phyloP scores from a whole-genome alignment of 331 rosid genomes.

The Rosa hybrid region DNA sequence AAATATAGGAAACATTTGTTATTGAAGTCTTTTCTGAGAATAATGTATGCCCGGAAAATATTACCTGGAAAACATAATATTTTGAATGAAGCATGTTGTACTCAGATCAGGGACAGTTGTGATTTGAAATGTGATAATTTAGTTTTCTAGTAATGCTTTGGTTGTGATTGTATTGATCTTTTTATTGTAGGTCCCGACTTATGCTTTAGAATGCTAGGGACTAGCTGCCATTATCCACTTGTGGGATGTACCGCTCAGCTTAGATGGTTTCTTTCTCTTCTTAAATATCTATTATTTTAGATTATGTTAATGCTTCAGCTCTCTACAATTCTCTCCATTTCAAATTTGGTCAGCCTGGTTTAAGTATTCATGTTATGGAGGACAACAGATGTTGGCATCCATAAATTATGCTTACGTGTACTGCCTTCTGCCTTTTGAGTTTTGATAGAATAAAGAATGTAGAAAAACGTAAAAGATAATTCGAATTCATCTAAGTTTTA shows the following conservation, averaged over 20 bases:
- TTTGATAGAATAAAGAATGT: background rate
- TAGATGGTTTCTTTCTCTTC: constrained; percentile 37
- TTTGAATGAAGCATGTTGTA: background rate
- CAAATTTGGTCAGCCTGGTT: background rate
- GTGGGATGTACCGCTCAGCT: constrained; percentile 23
- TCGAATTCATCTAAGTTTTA: background rate
- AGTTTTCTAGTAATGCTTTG: background rate
- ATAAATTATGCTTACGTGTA: background rate
- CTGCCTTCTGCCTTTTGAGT: background rate
- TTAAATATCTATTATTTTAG: background rate
- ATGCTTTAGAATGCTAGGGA: constrained; percentile 62
- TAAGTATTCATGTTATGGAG: background rate
- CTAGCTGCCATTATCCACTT: constrained; percentile 4
- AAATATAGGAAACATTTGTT: background rate
- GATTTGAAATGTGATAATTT: background rate
- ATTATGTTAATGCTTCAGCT: background rate
- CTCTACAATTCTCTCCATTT: background rate
- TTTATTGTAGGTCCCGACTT: constrained; percentile 40
- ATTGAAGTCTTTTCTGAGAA: background rate
- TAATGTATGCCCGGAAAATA: background rate
- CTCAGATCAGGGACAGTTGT: background rate
- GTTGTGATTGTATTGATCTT: constrained; percentile 8
- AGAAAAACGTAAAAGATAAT: background rate
- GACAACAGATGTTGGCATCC: background rate
- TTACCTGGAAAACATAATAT: background rate